Base-by-base conservation (phyloP, 306 rosid genomes). In the Fragaria ananassa region DNA sequence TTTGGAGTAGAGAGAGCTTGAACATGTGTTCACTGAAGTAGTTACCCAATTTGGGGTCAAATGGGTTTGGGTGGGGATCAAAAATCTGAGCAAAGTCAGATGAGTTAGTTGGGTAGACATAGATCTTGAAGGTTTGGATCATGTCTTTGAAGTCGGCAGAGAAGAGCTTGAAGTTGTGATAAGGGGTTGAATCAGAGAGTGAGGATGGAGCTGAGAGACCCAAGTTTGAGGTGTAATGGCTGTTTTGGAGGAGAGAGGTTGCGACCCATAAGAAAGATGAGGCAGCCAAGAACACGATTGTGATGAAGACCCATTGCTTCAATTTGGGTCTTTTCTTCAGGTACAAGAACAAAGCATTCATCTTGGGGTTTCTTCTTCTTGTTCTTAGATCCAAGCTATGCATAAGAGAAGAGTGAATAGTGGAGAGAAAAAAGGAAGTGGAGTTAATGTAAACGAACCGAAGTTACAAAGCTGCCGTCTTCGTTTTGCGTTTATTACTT, bases 11-110 rank as follows among this genome's bases (percentile, higher is more conserved):
- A 3, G 81, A 45, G 7, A 72, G 29, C 70, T 81, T 81, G 68
- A 81, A 81, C 74, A 81, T 81, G 85, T 81, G 85, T 57, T 81
- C 85, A 54, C 85, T 81, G 75, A 71, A 81, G 85, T 81, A 76
- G 72, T 81, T 81, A 56, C 85, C 85, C 25, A 71, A 50, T 57
- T 51, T 56, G 1, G 85, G 78, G 57, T 77, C 14, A 41, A 56
- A 77, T 10, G 85, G 81, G 56, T 81, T 19, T 25, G 74, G 74
- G 44, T 81, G 85, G 65, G 81, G 81, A 49, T 76, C 75, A 74
- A 77, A 81, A 47, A 81, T 77, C 47, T 41, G 51, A 47, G 72
- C 42, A 50, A 67, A 81, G 8, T 34, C 67, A 18, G 72, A 35
- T 27, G 81, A 77, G 9, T 34, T 12, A 2, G 75, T 44, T 4